Evolutionary conservation across 2,329 filamentous ascomycete genomes (phyloP).

Genomic region (Clonostachys rosea): DNA sequence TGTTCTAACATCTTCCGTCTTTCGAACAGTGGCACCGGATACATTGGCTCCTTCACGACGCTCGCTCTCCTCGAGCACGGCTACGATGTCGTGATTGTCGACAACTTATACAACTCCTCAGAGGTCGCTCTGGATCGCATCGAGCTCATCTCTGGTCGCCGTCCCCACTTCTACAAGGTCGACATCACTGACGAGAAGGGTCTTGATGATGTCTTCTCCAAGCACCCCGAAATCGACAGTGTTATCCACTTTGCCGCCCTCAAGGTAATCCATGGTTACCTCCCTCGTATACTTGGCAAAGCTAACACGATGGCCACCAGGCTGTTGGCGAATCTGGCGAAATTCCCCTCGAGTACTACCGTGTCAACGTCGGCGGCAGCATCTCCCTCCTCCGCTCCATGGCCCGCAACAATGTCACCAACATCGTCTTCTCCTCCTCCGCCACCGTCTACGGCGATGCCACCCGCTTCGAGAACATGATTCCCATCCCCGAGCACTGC

Average conservation of each 20-base stretch:
- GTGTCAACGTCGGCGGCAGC: constrained; percentile 92
- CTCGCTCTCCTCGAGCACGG: constrained; percentile 88
- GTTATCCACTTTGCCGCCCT: constrained; percentile 98
- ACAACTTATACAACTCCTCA: constrained; percentile 97
- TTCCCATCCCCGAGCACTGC: constrained; percentile 95
- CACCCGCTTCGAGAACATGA: constrained; percentile 95
- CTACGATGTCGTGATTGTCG: constrained; percentile 94
- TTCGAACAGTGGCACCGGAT: constrained; percentile 79
- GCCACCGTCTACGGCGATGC: constrained; percentile 98
- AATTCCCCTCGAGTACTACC: constrained; percentile 95
- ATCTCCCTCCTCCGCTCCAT: constrained; percentile 83
- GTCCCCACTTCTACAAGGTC: constrained; percentile 76
- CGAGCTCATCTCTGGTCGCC: constrained; percentile 86
- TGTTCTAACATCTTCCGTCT: neutral
- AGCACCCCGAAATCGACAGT: constrained; percentile 91
- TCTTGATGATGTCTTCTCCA: constrained; percentile 81
- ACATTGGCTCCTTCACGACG: constrained; percentile 97
- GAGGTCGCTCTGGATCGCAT: constrained; percentile 90
- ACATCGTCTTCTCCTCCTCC: constrained; percentile 98
- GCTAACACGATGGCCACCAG: constrained; percentile 35
- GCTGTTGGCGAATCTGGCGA: constrained; percentile 93
- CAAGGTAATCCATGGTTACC: constrained; percentile 55
- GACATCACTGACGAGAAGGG: constrained; percentile 84
- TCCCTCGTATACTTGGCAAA: neutral
- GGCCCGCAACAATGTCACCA: constrained; percentile 84